These are phyloP conservation scores for Trichomonascus vanleenenianus DNA, from an alignment of 805 yeast genomes.

Conservation along the genomic window DNA sequence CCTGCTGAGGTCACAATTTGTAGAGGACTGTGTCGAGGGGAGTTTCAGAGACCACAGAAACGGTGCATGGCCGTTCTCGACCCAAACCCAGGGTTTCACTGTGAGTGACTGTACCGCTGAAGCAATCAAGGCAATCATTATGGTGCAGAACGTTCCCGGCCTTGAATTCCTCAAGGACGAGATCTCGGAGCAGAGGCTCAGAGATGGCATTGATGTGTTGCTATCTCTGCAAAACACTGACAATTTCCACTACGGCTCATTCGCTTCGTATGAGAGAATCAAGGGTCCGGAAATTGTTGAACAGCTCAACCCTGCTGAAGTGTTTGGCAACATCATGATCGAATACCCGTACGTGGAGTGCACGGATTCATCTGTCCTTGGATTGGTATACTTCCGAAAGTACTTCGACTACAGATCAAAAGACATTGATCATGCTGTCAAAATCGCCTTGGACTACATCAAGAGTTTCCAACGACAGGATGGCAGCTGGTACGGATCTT, in stretches of 20 bases:
- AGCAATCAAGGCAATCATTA: slow-evolving; percentile 83
- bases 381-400: slow-evolving; percentile 69
- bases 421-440: slow-evolving; percentile 63
- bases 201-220: slow-evolving; percentile 69
- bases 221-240: slow-evolving; percentile 72
- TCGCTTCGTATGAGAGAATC: slow-evolving; percentile 83
- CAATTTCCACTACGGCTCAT: slow-evolving; percentile 78
- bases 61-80: slow-evolving; percentile 96
- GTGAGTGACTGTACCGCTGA: slow-evolving; percentile 98
- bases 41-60: slow-evolving; percentile 73
- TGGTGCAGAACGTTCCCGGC: slow-evolving; percentile 66
- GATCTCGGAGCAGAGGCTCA: slow-evolving; percentile 47
- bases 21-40: slow-evolving; percentile 66
- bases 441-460: slow-evolving; percentile 67
- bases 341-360: slow-evolving; percentile 98
- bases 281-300: slow-evolving; percentile 76
- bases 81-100: slow-evolving; percentile 91
- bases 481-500: slow-evolving; percentile 97
- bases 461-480: slow-evolving; percentile 59
- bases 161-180: slow-evolving; percentile 44
- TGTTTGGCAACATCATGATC: slow-evolving; percentile 96
- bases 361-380: slow-evolving; percentile 90
- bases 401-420: slow-evolving; percentile 55
- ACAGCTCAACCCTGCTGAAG: slow-evolving; percentile 88
- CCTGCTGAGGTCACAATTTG: slow-evolving; percentile 76